Evolutionary conservation across 2,329 filamentous ascomycete species (phyloP).

Genomic region (Incumbomyces delicatus): DNA sequence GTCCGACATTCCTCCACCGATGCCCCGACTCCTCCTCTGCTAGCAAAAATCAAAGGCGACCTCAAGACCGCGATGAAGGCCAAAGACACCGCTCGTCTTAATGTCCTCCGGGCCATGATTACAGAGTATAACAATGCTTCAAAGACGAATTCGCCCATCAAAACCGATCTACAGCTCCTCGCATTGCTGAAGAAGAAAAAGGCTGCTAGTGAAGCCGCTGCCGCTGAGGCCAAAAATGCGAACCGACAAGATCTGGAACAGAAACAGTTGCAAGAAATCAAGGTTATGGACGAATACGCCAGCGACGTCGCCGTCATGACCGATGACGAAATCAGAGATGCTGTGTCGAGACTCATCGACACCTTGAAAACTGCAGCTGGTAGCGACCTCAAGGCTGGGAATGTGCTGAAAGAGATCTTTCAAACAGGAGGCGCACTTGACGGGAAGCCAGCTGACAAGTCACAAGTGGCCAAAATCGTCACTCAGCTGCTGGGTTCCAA

Average conservation of each 20-base stretch:
- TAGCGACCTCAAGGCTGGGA: conserved; percentile 29
- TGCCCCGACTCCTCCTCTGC: conserved; percentile 31
- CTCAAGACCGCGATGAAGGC: conserved; percentile 41
- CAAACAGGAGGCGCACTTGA: conserved; percentile 32
- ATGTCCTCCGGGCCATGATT: conserved; percentile 40
- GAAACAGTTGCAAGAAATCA: conserved; percentile 35
- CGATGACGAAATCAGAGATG: conserved; percentile 30
- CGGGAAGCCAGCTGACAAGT: conserved; percentile 34
- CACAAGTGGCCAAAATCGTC: conserved; percentile 32
- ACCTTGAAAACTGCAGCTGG: conserved; percentile 23
- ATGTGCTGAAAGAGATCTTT: conserved; percentile 34
- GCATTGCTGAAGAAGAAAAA: conserved; percentile 37
- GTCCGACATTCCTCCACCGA: conserved; percentile 26
- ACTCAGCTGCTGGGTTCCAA: conserved; percentile 21
- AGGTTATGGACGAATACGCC: conserved; percentile 37
- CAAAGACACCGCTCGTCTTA: conserved; percentile 38
- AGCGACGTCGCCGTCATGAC: conserved; percentile 32
- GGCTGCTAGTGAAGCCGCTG: conserved; percentile 29
- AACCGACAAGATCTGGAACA: conserved; percentile 35
- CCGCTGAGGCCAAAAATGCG: conserved; percentile 32
- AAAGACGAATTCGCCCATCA: conserved; percentile 36
- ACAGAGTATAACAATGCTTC: conserved; percentile 41
- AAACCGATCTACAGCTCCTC: conserved; percentile 38
- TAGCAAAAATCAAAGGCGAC: conserved; percentile 36
- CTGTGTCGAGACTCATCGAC: conserved; percentile 28